Base-by-base conservation (phyloP, 1,284 basidiomycete genomes). In the Acaromyces ingoldii region DNA sequence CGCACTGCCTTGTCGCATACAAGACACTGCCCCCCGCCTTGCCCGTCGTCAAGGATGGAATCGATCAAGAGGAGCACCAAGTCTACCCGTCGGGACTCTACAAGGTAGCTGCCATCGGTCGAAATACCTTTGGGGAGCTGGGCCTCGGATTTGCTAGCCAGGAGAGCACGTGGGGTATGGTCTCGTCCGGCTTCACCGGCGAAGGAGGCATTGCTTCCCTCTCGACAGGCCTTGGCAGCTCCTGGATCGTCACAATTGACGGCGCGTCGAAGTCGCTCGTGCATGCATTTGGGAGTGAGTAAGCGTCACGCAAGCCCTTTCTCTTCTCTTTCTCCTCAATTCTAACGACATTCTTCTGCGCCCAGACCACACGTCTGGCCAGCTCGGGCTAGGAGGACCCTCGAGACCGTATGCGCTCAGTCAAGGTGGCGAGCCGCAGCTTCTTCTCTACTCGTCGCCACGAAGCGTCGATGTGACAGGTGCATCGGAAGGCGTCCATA, bases 141-240 rank as follows among this genome's bases (percentile, higher is more conserved):
- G 54, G 54, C 15, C 34, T 46, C 17, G 54, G 54, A 13, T 57
- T 56, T 34, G 22, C 54, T 21, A 47, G 42, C 30, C 49, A 57
- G 19, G 54, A 57, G 37, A 43, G 39, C 10, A 57, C 54, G 9
- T 57, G 54, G 31, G 54, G 54, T 33, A 38, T 57, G 26, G 39
- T 49, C 10, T 21, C 26, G 29, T 29, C 39, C 5, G 51, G 51
- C 17, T 53, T 40, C 34, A 28, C 19, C 10, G 51, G 51, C 11
- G 26, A n/a, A 29, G 51, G 51, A 11, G 51, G 51, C 13, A n/a
- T 53, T 2, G 4, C 6, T 6, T 7, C 38, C 17, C 17, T 51
- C 9, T n/a, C 15, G 13, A 38, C 38, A 13, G 54, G 54, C n/a
- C 15, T 34, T n/a, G 42, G 43, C 24, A 47, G 36, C 24, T 36